Evolutionary conservation across 305 asterid species (phyloP), one percentile per base, ranked within the genome.

Genomic region (Fraxinus sp.): DNA sequence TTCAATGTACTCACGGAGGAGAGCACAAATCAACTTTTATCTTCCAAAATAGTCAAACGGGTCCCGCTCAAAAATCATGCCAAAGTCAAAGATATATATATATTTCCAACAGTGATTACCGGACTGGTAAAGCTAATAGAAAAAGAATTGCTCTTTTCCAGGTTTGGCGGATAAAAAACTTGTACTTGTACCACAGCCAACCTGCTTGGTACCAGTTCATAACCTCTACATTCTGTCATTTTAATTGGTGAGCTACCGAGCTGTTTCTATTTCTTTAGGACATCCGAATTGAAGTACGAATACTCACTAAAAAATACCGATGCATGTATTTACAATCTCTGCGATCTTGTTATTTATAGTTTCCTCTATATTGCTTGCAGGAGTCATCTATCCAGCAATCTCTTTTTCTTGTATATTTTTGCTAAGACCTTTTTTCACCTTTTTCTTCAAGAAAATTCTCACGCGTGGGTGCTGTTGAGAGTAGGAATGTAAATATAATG

Each of bases 141-240:
- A 82, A 77, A 35, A 33, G 20, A 28, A 9, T 14, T 43, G 43
- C 5, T 55, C 16, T 32, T 86, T 79, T 89, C 85, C 92, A 94
- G 99, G 91, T 92, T 87, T 90, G 86, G 14, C 87, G 85, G 86
- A 82, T 94, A 79, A 93, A 86, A 90, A 89, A 83, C 72, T 90
- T 96, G 82, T 96, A 96, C 88, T 92, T 96, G 62, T 91, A 96
- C 89, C 98, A 96, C 88, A 90, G 86, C 86, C 90, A 73, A 86
- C 98, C 99, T 80, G 90, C 89, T 83, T 94, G 99, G 98, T 92
- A 91, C 89, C 99, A 93, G 89, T 96, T 96, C 86, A 92, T 93
- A 83, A 94, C 99, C 9, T 87, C 99, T n/a, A 93, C 99, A 46
- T 94, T 94, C 85, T 94, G 98, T 82, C 99, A 94, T 90, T 90